A percentile compares a stretch with the other conserved stretches of the same genome.
Conservation (phyloP, 306 rosid genomes). For the Sophora flavescens region DNA sequence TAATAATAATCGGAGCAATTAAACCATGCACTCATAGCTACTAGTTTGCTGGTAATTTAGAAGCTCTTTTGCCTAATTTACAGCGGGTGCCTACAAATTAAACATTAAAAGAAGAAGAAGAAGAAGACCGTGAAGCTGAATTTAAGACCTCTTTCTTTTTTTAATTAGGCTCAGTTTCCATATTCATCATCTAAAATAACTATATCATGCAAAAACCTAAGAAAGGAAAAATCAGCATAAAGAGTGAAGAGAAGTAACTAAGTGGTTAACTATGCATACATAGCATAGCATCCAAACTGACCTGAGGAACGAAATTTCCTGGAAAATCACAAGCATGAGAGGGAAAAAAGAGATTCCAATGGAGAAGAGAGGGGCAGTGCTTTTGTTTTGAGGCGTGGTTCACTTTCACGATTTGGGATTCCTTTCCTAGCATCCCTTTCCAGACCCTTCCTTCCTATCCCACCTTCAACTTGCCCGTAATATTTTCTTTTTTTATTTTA, state of each 20-base stretch:
- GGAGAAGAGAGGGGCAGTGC: no score
- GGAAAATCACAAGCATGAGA: constrained; percentile 12
- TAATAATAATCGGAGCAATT: not conserved
- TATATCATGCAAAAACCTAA: not conserved
- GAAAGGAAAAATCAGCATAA: constrained; percentile 19
- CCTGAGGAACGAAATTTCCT: constrained; percentile 40
- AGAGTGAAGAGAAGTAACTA: not conserved
- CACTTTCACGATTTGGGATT: constrained; percentile 15
- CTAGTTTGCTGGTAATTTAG: constrained; percentile 18
- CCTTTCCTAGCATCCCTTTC: constrained; percentile 3
- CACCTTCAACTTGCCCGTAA: not conserved
- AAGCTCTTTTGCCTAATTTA: not conserved
- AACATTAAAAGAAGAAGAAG: not conserved
- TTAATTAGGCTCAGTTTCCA: not conserved
- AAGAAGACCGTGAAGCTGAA: not conserved
- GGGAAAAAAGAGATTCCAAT: not conserved
- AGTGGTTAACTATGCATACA: not conserved
- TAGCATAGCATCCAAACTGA: constrained; percentile 34
- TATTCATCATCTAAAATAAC: constrained; percentile 10
- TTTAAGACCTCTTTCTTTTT: constrained; percentile 2
- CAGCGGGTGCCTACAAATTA: not conserved
- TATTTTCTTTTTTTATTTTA: constrained; percentile 9
- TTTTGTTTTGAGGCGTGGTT: not conserved
- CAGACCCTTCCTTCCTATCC: constrained; percentile 6
- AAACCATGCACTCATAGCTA: constrained; percentile 8